A percentile compares a stretch with the other conserved stretches of the same genome.
Evolutionary conservation across 2,329 filamentous ascomycete genomes (phyloP).

Genomic region (Cylindrodendrum hubeiense): DNA sequence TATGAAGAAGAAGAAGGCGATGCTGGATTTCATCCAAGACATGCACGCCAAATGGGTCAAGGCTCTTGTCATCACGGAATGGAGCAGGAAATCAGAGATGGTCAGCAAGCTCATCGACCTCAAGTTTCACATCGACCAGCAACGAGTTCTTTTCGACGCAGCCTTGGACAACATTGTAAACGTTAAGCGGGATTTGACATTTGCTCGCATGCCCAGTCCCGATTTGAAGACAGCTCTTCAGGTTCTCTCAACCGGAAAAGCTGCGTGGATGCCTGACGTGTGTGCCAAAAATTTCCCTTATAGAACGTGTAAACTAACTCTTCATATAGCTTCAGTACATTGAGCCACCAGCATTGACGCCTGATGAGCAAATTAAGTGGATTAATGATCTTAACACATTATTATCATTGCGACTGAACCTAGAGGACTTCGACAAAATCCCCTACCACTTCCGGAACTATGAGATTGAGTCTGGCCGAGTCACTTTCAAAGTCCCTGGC

Average conservation of each 20-base stretch:
- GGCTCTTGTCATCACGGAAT: conserved; percentile 88
- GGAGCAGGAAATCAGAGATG: conserved; percentile 83
- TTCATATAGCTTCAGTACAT: conserved; percentile 77
- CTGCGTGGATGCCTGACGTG: conserved; percentile 84
- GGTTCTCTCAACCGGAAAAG: conserved; percentile 82
- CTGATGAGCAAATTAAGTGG: conserved; percentile 79
- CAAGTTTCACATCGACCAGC: conserved; percentile 77
- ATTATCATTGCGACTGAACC: conserved; percentile 83
- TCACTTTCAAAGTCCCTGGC: conserved; percentile 83
- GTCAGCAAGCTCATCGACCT: conserved; percentile 92
- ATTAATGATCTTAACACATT: conserved; percentile 86
- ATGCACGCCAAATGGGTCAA: conserved; percentile 93
- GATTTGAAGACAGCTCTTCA: conserved; percentile 92
- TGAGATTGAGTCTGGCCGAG: conserved; percentile 85
- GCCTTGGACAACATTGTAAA: conserved; percentile 75
- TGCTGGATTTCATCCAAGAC: conserved; percentile 83
- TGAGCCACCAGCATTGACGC: conserved; percentile 76
- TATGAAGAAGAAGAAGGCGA: conserved; percentile 77
- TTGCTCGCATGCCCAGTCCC: conserved; percentile 85
- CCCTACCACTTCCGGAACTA: conserved; percentile 84
- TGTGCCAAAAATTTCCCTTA: conserved; percentile 47
- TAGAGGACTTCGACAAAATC: conserved; percentile 82
- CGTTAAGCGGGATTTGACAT: conserved; percentile 78
- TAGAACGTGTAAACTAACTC: conserved; percentile 48
- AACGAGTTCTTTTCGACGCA: conserved; percentile 70